Conservation (phyloP, 78 protist species). For the Dictyostelium firmibasis region DNA sequence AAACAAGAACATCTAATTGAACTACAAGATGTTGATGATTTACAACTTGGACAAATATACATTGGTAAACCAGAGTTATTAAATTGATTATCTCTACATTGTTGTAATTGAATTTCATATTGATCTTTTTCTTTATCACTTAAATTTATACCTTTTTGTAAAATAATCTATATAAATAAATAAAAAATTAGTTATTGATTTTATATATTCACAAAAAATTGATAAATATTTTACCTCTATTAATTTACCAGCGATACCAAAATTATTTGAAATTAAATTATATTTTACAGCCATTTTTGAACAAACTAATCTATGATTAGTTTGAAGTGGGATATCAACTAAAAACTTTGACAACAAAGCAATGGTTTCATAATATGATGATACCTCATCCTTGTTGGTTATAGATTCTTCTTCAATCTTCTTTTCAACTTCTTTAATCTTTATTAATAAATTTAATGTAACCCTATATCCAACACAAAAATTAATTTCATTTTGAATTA, state of each 20-base stretch:
- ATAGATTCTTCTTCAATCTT: neutral
- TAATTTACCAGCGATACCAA: slow-evolving; percentile 19
- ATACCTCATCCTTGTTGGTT: neutral
- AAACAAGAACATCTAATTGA: slow-evolving; percentile 22
- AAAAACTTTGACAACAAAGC: slow-evolving; percentile 28
- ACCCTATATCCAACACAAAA: slow-evolving; percentile 71
- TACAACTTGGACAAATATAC: slow-evolving; percentile 61
- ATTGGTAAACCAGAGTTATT: slow-evolving; percentile 24
- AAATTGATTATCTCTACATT: slow-evolving; percentile 1
- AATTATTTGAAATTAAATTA: slow-evolving; percentile 39
- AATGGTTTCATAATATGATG: neutral
- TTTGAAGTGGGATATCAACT: slow-evolving; percentile 74
- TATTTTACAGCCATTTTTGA: slow-evolving; percentile 67
- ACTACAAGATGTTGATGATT: neutral
- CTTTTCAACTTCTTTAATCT: neutral
- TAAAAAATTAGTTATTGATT: too few relatives aligned
- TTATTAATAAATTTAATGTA: slow-evolving; percentile 10
- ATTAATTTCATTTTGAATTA: slow-evolving; percentile 40
- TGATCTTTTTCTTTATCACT: neutral
- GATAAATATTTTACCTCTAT: neutral
- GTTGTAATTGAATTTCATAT: neutral
- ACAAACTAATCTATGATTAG: slow-evolving; percentile 45
- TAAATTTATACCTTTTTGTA: neutral
- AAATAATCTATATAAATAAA: neutral
- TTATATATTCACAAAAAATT: too few relatives aligned